Conservation (phyloP, 495 filamentous ascomycete species). For the Penicillium daleae region DNA sequence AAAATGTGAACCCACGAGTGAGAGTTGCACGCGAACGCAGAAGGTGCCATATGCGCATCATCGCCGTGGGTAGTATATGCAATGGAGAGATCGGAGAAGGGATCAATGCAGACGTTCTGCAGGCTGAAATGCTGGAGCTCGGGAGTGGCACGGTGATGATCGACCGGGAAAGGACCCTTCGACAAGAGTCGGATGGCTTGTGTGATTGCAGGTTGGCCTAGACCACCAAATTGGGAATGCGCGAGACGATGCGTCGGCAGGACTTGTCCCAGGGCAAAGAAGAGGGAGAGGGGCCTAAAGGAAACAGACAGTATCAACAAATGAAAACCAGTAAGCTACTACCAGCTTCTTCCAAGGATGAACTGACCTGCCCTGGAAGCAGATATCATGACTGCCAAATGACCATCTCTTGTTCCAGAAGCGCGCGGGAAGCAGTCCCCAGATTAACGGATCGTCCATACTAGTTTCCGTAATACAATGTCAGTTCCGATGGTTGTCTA, state of each 20-base stretch:
- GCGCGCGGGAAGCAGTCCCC: constrained; percentile 78
- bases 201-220: constrained; percentile 88
- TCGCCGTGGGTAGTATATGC: constrained; percentile 55
- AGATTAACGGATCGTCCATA: constrained; percentile 91
- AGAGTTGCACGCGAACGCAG: constrained; percentile 63
- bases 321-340: background rate
- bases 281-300: constrained; percentile 57
- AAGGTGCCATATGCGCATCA: constrained; percentile 60
- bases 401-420: constrained; percentile 82
- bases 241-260: constrained; percentile 82
- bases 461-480: constrained; percentile 50
- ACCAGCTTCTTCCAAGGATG: background rate
- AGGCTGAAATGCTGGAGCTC: constrained; percentile 44
- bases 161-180: constrained; percentile 56
- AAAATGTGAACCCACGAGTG: constrained; percentile 92
- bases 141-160: constrained; percentile 40
- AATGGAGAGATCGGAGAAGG: constrained; percentile 51
- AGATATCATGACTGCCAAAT: constrained; percentile 91
- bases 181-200: constrained; percentile 85
- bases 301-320: constrained; percentile 26
- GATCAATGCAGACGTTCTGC: constrained; percentile 51
- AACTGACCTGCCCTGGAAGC: constrained; percentile 56
- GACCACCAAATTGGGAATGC: constrained; percentile 69
- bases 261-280: constrained; percentile 87
- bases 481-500: constrained; percentile 32